These are phyloP conservation scores for Blastocystis sp. DNA, from an alignment of 352 stramenopile genomes.

Conservation along the genomic window DNA sequence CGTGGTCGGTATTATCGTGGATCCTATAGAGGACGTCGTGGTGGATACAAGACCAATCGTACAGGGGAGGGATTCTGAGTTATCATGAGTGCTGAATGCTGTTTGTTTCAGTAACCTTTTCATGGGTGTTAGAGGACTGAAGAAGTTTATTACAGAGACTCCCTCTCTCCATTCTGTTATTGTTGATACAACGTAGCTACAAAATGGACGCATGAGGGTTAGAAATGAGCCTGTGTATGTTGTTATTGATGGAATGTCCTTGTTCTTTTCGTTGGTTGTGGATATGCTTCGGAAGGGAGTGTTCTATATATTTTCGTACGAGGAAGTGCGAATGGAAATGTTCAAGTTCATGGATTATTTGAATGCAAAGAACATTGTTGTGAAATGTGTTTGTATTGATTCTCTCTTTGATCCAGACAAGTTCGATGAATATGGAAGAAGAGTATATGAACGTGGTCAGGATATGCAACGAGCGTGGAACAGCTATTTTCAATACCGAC, in stretches of 20 bases:
- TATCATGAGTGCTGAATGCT: not conserved
- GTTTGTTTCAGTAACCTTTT: not conserved
- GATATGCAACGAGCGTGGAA: not conserved
- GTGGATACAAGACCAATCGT: not conserved
- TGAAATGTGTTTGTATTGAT: slow-evolving; percentile 26
- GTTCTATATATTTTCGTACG: not conserved
- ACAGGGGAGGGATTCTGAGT: not conserved
- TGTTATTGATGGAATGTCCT: slow-evolving; percentile 28
- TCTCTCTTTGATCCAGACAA: not conserved
- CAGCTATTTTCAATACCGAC: not conserved
- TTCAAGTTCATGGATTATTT: slow-evolving; percentile 37
- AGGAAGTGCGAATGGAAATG: not conserved
- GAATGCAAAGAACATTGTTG: not conserved
- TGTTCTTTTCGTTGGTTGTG: not conserved
- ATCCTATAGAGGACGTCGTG: not conserved
- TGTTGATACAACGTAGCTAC: not conserved
- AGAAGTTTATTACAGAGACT: not conserved
- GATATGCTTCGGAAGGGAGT: not conserved
- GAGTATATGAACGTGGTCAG: not conserved
- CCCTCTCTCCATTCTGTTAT: not conserved
- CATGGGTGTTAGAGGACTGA: not conserved
- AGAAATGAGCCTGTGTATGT: not conserved
- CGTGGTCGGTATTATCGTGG: not conserved
- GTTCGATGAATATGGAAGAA: not conserved
- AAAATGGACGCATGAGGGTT: not conserved